Base-by-base conservation (phyloP, 768 basidiomycete species). In the Rhizopogon salebrosus region DNA sequence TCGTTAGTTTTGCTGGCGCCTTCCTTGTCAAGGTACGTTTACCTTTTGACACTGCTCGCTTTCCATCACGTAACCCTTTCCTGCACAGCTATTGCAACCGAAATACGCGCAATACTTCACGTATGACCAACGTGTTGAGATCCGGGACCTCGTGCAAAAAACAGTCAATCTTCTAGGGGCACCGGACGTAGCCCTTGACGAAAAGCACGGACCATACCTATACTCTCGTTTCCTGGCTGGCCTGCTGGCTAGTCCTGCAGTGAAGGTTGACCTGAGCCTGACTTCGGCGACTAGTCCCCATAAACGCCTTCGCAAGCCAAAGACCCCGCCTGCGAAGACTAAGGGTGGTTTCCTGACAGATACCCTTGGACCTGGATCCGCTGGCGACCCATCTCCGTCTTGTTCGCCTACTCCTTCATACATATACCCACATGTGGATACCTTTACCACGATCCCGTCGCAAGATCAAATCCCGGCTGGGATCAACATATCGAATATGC, bases 191-290 rank as follows among this genome's bases (percentile, higher is more conserved):
- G 84, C 84, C 18, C 77, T 92, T 54, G 91, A 93, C 67, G 85
- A 88, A 24, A 83, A 83, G 16, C 89, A 92, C 62, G 87, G 86
- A 0, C 90, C 89, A 1, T 86, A 83, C 63, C 72, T 92, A 5
- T 92, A 90, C 65, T 81, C 90, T 0, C 83, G 81, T 43, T 92
- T 92, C 78, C 74, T 93, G 41, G 79, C 80, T 40, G 82, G 83
- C 34, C 75, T 92, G 4, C 75, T 92, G 7, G 79, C 79, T 14
- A 78, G 78, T 22, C 43, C 43, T 20, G 20, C 14, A 3, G 43
- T 46, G 29, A 31, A 20, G 8, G 14, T 46, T 14, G 29, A 46
- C 29, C 29, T 46, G 29, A 22, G 20, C 31, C 29, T 20, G 5
- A 27, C 41, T 11, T 18, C 41, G 9, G 41, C 8, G 26, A 34